Conservation (phyloP, 2,329 filamentous ascomycete genomes). For the Harringtonia aguacate region DNA sequence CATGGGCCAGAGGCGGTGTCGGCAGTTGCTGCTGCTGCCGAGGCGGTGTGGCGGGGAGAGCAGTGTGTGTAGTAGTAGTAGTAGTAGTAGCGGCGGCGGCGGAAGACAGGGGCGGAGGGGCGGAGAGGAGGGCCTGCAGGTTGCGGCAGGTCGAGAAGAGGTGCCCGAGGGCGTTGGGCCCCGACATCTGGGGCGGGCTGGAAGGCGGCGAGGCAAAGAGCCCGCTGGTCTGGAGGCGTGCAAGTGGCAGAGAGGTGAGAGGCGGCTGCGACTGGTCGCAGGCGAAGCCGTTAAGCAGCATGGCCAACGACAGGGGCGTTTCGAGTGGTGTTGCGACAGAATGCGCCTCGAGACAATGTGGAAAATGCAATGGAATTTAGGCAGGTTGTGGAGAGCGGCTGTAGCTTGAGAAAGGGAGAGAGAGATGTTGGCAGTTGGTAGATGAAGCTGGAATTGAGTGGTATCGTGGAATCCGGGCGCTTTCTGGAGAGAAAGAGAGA, state of each 20-base stretch:
- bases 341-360: no score
- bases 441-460: no score
- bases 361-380: no score
- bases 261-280: conserved; percentile 9
- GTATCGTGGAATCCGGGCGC: no score
- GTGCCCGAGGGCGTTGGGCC: conserved; percentile 37
- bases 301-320: background rate
- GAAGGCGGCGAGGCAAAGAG: conserved; percentile 46
- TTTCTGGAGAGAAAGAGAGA: no score
- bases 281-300: conserved; percentile 11
- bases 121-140: conserved; percentile 43
- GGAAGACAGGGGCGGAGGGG: conserved; percentile 17
- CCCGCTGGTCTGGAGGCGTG: conserved; percentile 2
- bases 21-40: conserved; percentile 31
- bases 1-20: conserved; percentile 44
- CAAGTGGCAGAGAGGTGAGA: background rate
- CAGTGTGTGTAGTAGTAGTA: background rate
- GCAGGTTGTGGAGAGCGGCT: no score
- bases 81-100: conserved; percentile 17
- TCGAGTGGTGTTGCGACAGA: no score
- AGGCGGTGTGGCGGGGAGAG: background rate
- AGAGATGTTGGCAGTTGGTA: no score
- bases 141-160: conserved; percentile 50
- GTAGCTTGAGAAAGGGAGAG: no score
- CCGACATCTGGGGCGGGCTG: conserved; percentile 36